Base-by-base conservation (phyloP, 805 yeast genomes). In the Cyberlindnera americana region DNA sequence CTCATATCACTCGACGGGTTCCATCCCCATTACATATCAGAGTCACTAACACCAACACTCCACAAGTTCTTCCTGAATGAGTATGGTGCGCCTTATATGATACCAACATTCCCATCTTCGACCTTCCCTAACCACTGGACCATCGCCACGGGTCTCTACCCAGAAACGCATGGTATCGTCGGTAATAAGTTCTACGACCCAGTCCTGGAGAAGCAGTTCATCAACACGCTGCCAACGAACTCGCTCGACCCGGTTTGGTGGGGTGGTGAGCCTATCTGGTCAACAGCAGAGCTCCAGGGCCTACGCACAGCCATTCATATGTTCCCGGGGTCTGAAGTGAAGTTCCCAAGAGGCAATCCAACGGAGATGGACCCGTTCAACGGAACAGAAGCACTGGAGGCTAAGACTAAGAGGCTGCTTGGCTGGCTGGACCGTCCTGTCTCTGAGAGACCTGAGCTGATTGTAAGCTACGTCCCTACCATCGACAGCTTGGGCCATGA, bases 101-200 rank as follows among this genome's bases (percentile, higher is more conserved):
- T 65, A 8, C 95, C 97, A 1, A 74, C 88, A 3, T 88, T 89
- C 57, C 97, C 97, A 4, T 77, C 95, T 1, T 83, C 87, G 18
- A 85, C 96, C 1, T 86, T 87, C 52, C 93, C 96, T 1, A 90
- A 91, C 58, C 95, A 89, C 60, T 91, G 95, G 91, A 79, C 95
- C 0, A 59, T 90, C 48, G 82, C 83, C 2, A 91, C 97, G 0
- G 98, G 98, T 0, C 63, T 85, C 30, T 75, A 80, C 43, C 96
- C 97, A 1, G 70, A 80, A 4, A 76, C 80, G 40, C 96, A 90
- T 61, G 96, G 96, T 1, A 83, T 91, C 21, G 83, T 90, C 3
- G 89, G 93, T 2, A 86, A 88, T 63, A 75, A 81, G 3, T 87
- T 88, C 52, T 84, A 56, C 49, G 96, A 87, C 51, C 80, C 88